phyloP scores from a whole-genome alignment of 768 basidiomycete genomes.

The Mycena galopus region DNA sequence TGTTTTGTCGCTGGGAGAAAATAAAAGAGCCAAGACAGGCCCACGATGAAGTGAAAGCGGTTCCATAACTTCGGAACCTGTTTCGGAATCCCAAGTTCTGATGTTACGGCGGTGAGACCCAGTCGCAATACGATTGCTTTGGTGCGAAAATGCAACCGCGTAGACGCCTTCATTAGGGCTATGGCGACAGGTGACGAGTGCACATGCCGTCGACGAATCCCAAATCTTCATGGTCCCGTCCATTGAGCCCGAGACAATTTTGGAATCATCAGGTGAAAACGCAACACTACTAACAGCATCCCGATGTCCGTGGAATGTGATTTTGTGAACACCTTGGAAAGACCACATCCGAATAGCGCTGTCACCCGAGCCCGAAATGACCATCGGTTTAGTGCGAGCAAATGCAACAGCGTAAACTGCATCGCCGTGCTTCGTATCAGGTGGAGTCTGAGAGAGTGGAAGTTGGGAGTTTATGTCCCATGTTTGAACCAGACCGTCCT shows the following conservation, averaged over 20 bases:
- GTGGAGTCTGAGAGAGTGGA: neutral
- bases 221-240: neutral
- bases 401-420: neutral
- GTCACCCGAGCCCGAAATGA: neutral
- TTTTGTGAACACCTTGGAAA: neutral
- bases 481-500: slow-evolving; percentile 4
- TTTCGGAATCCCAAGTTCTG: neutral
- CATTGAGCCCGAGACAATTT: neutral
- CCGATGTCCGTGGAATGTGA: neutral
- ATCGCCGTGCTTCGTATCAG: neutral
- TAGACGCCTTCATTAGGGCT: neutral
- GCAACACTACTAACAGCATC: neutral
- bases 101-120: neutral
- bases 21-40: neutral
- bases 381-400: neutral
- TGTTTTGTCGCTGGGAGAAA: slow-evolving; percentile 2
- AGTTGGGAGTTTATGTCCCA: slow-evolving; percentile 3
- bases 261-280: neutral
- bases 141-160: neutral
- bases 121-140: neutral
- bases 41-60: neutral
- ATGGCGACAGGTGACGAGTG: neutral
- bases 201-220: neutral
- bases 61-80: neutral
- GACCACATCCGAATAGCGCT: neutral